Evolutionary conservation across 208 protist species (phyloP).

Genomic region (Balamuthia mandrillaris): DNA sequence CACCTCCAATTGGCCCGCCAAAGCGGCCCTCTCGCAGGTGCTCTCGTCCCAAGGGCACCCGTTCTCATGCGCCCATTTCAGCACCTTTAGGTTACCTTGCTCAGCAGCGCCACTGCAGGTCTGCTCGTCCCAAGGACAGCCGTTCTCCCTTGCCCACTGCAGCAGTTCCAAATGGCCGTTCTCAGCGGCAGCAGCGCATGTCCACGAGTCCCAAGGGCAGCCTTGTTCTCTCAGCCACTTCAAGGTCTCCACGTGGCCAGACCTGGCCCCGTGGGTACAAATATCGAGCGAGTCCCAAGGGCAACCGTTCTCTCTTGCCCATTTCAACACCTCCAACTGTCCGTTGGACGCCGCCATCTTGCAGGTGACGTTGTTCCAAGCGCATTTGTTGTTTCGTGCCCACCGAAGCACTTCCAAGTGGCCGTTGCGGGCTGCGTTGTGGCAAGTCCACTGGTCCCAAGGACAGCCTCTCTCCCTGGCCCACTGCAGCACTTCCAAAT

Average conservation of each 20-base stretch:
- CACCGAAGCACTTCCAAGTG: too few relatives aligned
- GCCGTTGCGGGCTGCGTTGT: too few relatives aligned
- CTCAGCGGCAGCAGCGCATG: not conserved
- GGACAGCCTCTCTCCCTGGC: too few relatives aligned
- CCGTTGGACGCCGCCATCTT: too few relatives aligned
- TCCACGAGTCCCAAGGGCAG: not conserved
- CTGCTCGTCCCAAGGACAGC: not conserved
- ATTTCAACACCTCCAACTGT: too few relatives aligned
- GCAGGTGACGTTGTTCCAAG: too few relatives aligned
- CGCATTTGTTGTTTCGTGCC: too few relatives aligned
- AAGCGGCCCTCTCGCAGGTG: not conserved
- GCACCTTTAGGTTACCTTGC: not conserved
- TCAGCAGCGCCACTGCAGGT: not conserved
- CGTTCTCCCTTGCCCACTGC: not conserved
- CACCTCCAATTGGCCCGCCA: not conserved
- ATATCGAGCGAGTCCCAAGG: not conserved
- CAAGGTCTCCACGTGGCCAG: not conserved
- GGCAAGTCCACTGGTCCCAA: too few relatives aligned
- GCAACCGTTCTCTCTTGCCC: not conserved
- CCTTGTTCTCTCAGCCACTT: not conserved
- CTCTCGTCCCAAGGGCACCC: slow-evolving; percentile 4
- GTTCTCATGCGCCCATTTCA: not conserved
- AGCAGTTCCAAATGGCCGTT: not conserved
- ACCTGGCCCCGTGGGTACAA: not conserved
- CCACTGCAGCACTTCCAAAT: too few relatives aligned